Conservation (phyloP, 1,284 basidiomycete species). For the Apiotrichum gracile region DNA sequence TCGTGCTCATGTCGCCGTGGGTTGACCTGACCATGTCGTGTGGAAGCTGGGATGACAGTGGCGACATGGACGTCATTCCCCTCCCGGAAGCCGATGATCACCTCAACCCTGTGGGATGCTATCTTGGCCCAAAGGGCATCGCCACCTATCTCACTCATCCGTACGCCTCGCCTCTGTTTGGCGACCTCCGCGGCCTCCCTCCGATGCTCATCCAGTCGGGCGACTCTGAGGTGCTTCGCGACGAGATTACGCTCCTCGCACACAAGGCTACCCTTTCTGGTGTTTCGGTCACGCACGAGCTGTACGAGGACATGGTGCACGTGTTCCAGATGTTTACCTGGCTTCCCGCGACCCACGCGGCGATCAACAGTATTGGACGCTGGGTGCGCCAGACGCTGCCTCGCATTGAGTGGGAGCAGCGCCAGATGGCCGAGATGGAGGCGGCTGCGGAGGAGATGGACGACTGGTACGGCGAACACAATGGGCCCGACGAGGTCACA, state of each 20-base stretch:
- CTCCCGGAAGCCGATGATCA: slow-evolving; percentile 70
- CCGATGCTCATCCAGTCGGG: slow-evolving; percentile 90
- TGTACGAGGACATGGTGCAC: slow-evolving; percentile 88
- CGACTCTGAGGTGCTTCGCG: slow-evolving; percentile 87
- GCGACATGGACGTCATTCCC: slow-evolving; percentile 72
- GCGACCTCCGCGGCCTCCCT: slow-evolving; percentile 77
- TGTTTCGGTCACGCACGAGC: slow-evolving; percentile 81
- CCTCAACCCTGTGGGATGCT: slow-evolving; percentile 86
- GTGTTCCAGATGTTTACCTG: slow-evolving; percentile 88
- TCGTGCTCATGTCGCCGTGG: slow-evolving; percentile 88
- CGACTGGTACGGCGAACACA: not conserved
- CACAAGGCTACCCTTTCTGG: slow-evolving; percentile 88
- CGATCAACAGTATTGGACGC: slow-evolving; percentile 59
- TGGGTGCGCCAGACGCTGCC: slow-evolving; percentile 65
- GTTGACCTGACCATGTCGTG: slow-evolving; percentile 94
- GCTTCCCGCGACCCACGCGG: slow-evolving; percentile 62
- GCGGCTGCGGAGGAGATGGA: slow-evolving; percentile 4
- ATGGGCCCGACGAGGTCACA: not conserved
- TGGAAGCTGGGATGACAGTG: slow-evolving; percentile 94
- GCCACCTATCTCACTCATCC: slow-evolving; percentile 85
- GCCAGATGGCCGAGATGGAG: slow-evolving; percentile 8
- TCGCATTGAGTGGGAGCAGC: slow-evolving; percentile 44
- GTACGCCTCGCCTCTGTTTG: slow-evolving; percentile 94
- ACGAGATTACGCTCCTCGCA: slow-evolving; percentile 86
- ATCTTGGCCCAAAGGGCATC: slow-evolving; percentile 76